Conservation (phyloP, 2,329 filamentous ascomycete genomes). For the Penicillium hordei region DNA sequence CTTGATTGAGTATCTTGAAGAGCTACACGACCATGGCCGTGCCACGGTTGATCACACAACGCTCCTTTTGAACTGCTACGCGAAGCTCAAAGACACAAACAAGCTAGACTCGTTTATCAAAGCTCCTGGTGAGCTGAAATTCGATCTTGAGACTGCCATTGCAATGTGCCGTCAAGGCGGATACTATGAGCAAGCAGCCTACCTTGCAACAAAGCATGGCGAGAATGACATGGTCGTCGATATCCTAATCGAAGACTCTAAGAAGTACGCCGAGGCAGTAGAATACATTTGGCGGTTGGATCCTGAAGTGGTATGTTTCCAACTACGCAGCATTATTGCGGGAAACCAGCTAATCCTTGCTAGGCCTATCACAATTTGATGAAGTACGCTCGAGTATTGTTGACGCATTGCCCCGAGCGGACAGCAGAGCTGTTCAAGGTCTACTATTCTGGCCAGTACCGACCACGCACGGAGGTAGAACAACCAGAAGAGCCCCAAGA, state of each 20-base stretch:
- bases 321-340: not conserved
- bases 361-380: constrained; percentile 85
- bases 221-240: constrained; percentile 94
- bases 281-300: constrained; percentile 89
- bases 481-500: constrained; percentile 49
- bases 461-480: constrained; percentile 64
- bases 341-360: constrained; percentile 32
- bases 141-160: constrained; percentile 95
- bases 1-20: constrained; percentile 93
- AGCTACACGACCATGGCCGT: constrained; percentile 89
- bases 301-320: constrained; percentile 64
- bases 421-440: constrained; percentile 88
- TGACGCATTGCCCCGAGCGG: constrained; percentile 79
- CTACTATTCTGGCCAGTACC: constrained; percentile 87
- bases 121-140: constrained; percentile 82
- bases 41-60: constrained; percentile 96
- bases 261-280: constrained; percentile 82
- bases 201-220: constrained; percentile 88
- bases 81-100: constrained; percentile 93
- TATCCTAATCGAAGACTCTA: constrained; percentile 92
- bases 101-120: constrained; percentile 98
- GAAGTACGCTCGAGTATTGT: constrained; percentile 89
- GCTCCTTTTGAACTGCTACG: constrained; percentile 91
- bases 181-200: constrained; percentile 95
- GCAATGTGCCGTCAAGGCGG: constrained; percentile 96